Evolutionary conservation across 1,139 yeast species (phyloP).

Genomic region (Yamadazyma sp.): DNA sequence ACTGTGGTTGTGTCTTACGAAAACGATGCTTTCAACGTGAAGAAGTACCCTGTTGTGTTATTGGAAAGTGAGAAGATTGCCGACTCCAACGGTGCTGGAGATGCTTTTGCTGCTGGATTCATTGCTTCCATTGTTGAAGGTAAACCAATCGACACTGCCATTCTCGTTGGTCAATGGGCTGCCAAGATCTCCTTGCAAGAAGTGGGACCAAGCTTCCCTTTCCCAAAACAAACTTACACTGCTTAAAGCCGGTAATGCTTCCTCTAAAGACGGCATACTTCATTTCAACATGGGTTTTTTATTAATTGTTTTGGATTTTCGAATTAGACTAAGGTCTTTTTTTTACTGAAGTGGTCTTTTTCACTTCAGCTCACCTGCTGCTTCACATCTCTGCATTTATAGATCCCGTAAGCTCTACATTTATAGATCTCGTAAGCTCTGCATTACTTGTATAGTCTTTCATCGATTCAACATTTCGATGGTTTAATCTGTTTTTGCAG

Average conservation of each 20-base stretch:
- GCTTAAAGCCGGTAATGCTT: constrained; percentile 14
- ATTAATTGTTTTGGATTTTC: background rate
- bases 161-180: constrained; percentile 95
- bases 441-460: background rate
- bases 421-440: too few relatives aligned
- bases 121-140: constrained; percentile 84
- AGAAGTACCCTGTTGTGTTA: constrained; percentile 67
- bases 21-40: constrained; percentile 45
- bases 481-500: background rate
- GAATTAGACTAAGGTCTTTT: too few relatives aligned
- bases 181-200: constrained; percentile 90
- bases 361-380: too few relatives aligned
- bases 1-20: constrained; percentile 69
- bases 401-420: too few relatives aligned
- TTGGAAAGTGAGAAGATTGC: constrained; percentile 66
- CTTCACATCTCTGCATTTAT: constrained; percentile 2
- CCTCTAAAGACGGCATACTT: constrained; percentile 1
- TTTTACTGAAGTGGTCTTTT: background rate
- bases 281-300: constrained; percentile 17
- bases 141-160: constrained; percentile 59
- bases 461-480: constrained; percentile 4
- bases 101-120: constrained; percentile 98
- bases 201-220: constrained; percentile 92
- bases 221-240: constrained; percentile 65
- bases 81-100: constrained; percentile 99